Percentiles rank a stretch among this genome's conserved stretches.
Conservation (phyloP, 192 early-diverging fungal genomes). For the Powellomyces hirtus region DNA sequence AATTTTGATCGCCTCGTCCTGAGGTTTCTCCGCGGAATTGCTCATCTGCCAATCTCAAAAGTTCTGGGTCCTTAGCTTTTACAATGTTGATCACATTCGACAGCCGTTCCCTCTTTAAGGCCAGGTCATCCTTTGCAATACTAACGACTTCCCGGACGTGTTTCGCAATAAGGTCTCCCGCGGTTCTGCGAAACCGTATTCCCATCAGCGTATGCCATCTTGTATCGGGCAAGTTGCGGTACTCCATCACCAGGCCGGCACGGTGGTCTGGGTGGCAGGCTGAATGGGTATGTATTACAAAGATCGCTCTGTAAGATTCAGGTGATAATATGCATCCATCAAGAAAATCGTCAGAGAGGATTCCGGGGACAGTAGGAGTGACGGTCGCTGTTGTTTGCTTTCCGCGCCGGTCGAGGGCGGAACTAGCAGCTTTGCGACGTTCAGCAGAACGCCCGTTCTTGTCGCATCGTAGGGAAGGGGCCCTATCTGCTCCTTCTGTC, state of each 20-base stretch:
- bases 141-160: slow-evolving; percentile 25
- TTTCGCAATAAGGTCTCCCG: slow-evolving; percentile 13
- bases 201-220: slow-evolving; percentile 10
- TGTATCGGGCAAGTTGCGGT: not conserved
- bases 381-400: not conserved
- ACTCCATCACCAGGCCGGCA: not conserved
- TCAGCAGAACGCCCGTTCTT: too few relatives aligned
- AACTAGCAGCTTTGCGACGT: not conserved
- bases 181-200: slow-evolving; percentile 22
- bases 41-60: too few relatives aligned
- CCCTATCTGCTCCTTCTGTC: not conserved
- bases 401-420: not conserved
- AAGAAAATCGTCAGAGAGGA: slow-evolving; percentile 30
- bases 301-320: slow-evolving; percentile 22
- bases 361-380: not conserved
- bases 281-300: slow-evolving; percentile 8
- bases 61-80: too few relatives aligned
- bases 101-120: too few relatives aligned
- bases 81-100: too few relatives aligned
- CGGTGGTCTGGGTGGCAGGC: not conserved
- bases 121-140: too few relatives aligned
- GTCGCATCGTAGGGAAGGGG: not conserved
- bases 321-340: slow-evolving; percentile 5
- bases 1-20: too few relatives aligned
- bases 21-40: too few relatives aligned